Conservation (phyloP, 257 asterid species). For the Lithospermum erythrorhizon region DNA sequence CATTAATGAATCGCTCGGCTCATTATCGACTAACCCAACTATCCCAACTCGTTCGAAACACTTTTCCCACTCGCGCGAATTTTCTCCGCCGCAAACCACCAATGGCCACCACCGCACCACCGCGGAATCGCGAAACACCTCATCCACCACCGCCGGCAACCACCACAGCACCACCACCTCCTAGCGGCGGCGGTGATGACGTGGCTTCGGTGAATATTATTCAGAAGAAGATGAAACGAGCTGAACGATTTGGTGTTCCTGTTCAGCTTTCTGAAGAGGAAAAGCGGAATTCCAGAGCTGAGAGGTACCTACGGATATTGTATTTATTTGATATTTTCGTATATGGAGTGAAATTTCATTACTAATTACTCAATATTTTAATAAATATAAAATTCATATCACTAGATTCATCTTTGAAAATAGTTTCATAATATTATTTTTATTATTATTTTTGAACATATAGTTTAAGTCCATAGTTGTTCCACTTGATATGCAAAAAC, state of each 20-base stretch:
- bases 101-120: slow-evolving; percentile 31
- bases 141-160: slow-evolving; percentile 16
- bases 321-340: neutral
- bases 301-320: slow-evolving; percentile 33
- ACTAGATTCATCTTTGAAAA: too few relatives aligned
- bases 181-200: slow-evolving; percentile 27
- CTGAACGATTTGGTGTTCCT: slow-evolving; percentile 85
- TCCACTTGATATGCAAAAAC: too few relatives aligned
- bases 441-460: too few relatives aligned
- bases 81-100: slow-evolving; percentile 1
- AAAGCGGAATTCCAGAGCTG: slow-evolving; percentile 84
- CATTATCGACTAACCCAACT: too few relatives aligned
- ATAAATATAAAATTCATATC: too few relatives aligned
- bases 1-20: too few relatives aligned
- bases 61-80: too few relatives aligned
- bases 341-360: too few relatives aligned
- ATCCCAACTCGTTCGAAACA: too few relatives aligned
- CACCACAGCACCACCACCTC: slow-evolving; percentile 5
- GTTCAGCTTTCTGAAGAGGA: slow-evolving; percentile 71
- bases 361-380: too few relatives aligned
- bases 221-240: slow-evolving; percentile 83
- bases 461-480: too few relatives aligned
- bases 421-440: too few relatives aligned
- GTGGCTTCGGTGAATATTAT: slow-evolving; percentile 37
- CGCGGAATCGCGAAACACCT: slow-evolving; percentile 31